Percentiles rank a stretch among this genome's conserved stretches.
These are phyloP conservation scores for Penicillium paxilli DNA, from an alignment of 495 filamentous ascomycete species.

Conservation along the genomic window DNA sequence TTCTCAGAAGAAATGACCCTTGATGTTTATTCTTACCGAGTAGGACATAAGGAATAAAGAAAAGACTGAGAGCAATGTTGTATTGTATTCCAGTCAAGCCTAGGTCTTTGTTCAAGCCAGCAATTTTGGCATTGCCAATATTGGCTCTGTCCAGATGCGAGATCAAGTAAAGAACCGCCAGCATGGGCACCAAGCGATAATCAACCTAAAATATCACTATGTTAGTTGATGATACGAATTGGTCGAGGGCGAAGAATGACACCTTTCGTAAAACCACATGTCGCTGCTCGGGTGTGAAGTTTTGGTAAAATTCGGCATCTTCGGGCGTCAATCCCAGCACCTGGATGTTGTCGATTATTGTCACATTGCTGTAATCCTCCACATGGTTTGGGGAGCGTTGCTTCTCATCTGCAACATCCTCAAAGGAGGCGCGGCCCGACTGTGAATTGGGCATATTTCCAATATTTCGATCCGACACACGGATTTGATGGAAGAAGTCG, in stretches of 20 bases:
- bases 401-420: slow-evolving; percentile 1
- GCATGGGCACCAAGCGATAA: slow-evolving; percentile 30
- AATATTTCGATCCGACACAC: neutral
- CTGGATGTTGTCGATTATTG: slow-evolving; percentile 19
- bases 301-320: slow-evolving; percentile 25
- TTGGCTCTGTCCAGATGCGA: slow-evolving; percentile 57
- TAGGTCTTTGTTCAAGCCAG: slow-evolving; percentile 63
- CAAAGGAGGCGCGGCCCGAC: neutral
- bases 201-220: slow-evolving; percentile 21
- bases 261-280: slow-evolving; percentile 22
- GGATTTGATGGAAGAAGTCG: neutral
- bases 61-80: slow-evolving; percentile 63
- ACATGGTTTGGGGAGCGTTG: slow-evolving; percentile 1
- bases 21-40: slow-evolving; percentile 42
- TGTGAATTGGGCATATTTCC: neutral
- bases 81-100: slow-evolving; percentile 58
- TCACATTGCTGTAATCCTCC: slow-evolving; percentile 8
- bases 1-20: slow-evolving; percentile 28
- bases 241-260: neutral
- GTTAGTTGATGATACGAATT: neutral
- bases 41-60: slow-evolving; percentile 72
- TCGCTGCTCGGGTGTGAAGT: slow-evolving; percentile 15
- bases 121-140: slow-evolving; percentile 78
- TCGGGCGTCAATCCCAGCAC: slow-evolving; percentile 23
- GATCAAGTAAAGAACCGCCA: slow-evolving; percentile 45